Conservation (phyloP, 192 early-diverging fungal species). For the Coemansia sp. region DNA sequence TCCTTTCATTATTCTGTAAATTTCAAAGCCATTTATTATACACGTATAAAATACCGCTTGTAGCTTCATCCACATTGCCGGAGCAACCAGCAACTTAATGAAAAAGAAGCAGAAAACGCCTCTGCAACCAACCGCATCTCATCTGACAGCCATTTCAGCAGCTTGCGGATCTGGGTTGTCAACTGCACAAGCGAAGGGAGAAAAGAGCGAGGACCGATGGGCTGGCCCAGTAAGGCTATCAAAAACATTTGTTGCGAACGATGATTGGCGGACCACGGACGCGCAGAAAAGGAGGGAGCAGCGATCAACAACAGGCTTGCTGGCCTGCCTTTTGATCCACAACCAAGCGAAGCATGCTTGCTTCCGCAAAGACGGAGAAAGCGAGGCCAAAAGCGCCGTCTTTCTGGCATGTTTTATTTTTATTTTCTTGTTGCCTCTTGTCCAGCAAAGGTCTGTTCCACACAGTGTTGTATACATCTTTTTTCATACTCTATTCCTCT, state of each 20-base stretch:
- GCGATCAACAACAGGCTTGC: neutral
- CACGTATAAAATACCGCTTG: too few species aligned
- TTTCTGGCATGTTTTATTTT: slow-evolving; percentile 6
- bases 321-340: neutral
- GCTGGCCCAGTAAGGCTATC: neutral
- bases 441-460: neutral
- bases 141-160: too few species aligned
- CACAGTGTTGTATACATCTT: neutral
- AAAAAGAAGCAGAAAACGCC: too few species aligned
- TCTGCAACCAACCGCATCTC: too few species aligned
- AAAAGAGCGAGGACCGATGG: neutral
- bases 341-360: slow-evolving; percentile 2
- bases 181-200: neutral
- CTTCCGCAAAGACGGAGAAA: neutral
- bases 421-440: neutral
- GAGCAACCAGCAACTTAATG: too few species aligned
- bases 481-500: slow-evolving; percentile 8
- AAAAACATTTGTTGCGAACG: neutral
- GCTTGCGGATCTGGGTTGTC: too few species aligned
- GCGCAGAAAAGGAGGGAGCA: neutral
- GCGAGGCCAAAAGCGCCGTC: neutral
- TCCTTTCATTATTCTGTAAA: neutral
- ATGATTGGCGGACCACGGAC: neutral
- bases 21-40: neutral
- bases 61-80: too few species aligned